Evolutionary conservation across 768 basidiomycete genomes (phyloP).

Genomic region (Serpula lacrymans): DNA sequence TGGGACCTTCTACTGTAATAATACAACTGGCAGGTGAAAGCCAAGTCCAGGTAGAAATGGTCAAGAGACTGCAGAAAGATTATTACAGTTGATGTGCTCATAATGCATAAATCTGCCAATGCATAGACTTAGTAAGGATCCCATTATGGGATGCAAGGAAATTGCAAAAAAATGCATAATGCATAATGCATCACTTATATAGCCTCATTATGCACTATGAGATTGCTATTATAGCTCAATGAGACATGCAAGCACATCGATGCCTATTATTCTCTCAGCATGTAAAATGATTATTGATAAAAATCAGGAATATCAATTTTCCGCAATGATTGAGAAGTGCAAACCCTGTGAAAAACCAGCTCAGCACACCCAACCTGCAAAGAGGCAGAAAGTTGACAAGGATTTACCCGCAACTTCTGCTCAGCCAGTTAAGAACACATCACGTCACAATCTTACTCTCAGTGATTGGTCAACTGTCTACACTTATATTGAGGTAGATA

Average conservation of each 20-base stretch:
- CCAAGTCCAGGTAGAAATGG: too few species aligned
- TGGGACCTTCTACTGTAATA: too few species aligned
- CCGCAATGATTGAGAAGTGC: too few species aligned
- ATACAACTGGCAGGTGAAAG: too few species aligned
- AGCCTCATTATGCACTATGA: conserved; percentile 4
- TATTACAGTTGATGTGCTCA: too few species aligned
- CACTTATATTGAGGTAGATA: conserved; percentile 7
- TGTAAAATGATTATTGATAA: too few species aligned
- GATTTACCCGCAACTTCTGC: not conserved
- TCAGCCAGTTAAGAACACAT: not conserved
- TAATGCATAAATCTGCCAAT: conserved; percentile 5
- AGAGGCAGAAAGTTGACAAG: not conserved
- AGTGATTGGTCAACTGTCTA: conserved; percentile 10
- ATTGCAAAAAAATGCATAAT: conserved; percentile 4
- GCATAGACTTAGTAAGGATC: too few species aligned
- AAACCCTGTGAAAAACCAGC: not conserved
- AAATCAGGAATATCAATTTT: too few species aligned
- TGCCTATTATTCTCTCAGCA: too few species aligned
- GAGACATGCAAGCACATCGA: too few species aligned
- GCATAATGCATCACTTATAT: conserved; percentile 5
- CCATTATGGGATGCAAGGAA: too few species aligned
- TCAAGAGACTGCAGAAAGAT: too few species aligned
- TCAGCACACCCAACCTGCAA: not conserved
- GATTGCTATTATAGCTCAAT: not conserved
- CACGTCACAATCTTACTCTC: conserved; percentile 2